Evolutionary conservation across 2,329 filamentous ascomycete genomes (phyloP).

Genomic region (Neonectria sp.): DNA sequence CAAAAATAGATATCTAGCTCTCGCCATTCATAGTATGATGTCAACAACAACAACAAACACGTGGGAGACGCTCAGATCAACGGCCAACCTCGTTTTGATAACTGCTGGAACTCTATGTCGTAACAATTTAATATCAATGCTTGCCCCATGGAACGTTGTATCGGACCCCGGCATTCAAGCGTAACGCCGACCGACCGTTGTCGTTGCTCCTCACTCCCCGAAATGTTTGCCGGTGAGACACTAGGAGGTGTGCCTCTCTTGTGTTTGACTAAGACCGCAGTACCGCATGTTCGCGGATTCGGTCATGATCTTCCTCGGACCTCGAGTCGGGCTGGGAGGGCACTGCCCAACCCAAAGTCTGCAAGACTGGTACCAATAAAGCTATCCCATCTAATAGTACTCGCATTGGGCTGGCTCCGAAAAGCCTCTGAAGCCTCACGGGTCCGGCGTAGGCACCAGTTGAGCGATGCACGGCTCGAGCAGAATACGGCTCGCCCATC

Average conservation of each 20-base stretch:
- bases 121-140: neutral
- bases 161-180: neutral
- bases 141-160: conserved; percentile 2
- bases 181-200: neutral
- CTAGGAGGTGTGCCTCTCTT: neutral
- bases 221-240: conserved; percentile 5
- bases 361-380: conserved; percentile 18
- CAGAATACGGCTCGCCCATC: conserved; percentile 31
- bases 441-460: conserved; percentile 22
- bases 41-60: conserved; percentile 9
- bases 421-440: neutral
- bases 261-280: conserved; percentile 13
- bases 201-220: neutral
- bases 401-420: conserved; percentile 22
- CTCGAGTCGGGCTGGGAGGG: no score
- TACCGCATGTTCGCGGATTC: neutral
- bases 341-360: neutral
- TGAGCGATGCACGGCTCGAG: conserved; percentile 5
- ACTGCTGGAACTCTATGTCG: neutral
- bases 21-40: conserved; percentile 10
- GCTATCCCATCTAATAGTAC: conserved; percentile 28
- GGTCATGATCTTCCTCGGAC: neutral
- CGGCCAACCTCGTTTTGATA: neutral
- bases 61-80: neutral
- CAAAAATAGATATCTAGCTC: neutral